phyloP scores from a whole-genome alignment of 257 asterid species.

The Avicennia marina region DNA sequence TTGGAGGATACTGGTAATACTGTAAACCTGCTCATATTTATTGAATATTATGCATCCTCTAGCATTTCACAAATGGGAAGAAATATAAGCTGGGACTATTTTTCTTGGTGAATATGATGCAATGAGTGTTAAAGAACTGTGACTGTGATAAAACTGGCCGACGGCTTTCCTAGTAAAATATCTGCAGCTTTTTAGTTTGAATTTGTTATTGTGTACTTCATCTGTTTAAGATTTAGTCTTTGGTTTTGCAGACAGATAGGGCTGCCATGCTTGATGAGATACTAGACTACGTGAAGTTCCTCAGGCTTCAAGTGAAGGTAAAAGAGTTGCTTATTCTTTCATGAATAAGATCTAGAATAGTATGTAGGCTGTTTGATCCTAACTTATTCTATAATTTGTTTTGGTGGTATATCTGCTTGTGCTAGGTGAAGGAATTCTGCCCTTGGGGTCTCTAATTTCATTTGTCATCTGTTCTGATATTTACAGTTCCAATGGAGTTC shows the following conservation, averaged over 20 bases:
- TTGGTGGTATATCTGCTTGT: not conserved
- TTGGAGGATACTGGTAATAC: not conserved
- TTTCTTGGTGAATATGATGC: not conserved
- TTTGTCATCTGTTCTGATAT: not conserved
- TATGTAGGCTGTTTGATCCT: not conserved
- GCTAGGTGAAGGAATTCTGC: not conserved
- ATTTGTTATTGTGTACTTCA: not conserved
- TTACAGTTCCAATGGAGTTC: not conserved
- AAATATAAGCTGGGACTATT: not conserved
- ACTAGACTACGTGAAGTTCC: conserved; percentile 82
- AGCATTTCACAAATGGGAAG: not conserved
- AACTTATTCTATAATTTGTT: not conserved
- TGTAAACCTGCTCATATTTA: not conserved
- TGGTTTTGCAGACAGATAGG: conserved; percentile 64
- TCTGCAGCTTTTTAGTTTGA: not conserved
- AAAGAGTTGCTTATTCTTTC: conserved; percentile 2
- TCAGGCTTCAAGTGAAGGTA: conserved; percentile 94
- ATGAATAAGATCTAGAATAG: not conserved
- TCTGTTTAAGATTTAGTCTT: not conserved
- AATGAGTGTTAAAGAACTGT: not conserved
- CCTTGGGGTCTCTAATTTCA: not conserved
- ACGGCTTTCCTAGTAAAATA: not conserved
- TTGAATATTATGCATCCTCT: not conserved
- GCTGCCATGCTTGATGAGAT: conserved; percentile 94
- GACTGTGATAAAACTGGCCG: not conserved